Conservation (phyloP, 2,329 filamentous ascomycete genomes). For the Leptographium procerum region DNA sequence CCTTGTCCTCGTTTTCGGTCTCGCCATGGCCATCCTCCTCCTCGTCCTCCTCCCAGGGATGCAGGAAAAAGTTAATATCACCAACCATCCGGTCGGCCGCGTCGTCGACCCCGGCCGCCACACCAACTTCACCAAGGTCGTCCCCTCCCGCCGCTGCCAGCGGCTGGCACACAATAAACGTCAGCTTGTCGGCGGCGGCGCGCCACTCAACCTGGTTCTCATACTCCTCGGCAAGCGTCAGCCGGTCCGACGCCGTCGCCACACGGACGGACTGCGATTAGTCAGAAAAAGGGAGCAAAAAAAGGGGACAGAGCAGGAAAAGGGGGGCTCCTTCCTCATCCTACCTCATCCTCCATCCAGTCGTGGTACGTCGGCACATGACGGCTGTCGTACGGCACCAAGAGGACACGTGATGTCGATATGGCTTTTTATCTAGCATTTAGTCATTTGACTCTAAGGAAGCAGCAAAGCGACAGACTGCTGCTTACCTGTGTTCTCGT, state of each 20-base stretch:
- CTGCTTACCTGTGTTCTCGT: slow-evolving; percentile 27
- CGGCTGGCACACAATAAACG: slow-evolving; percentile 70
- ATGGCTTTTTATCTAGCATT: no score
- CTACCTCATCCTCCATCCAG: slow-evolving; percentile 80
- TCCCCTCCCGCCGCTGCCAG: neutral
- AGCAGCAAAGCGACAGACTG: neutral
- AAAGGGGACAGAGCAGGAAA: neutral
- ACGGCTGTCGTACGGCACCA: slow-evolving; percentile 73
- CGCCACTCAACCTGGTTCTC: slow-evolving; percentile 87
- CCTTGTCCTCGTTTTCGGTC: slow-evolving; percentile 26
- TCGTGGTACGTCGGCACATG: slow-evolving; percentile 76
- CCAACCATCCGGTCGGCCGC: slow-evolving; percentile 50
- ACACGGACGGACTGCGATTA: slow-evolving; percentile 55
- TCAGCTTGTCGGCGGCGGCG: slow-evolving; percentile 71
- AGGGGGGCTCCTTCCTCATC: slow-evolving; percentile 7
- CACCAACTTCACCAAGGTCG: neutral
- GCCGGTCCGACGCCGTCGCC: slow-evolving; percentile 77
- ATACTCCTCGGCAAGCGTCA: slow-evolving; percentile 73
- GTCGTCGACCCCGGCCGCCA: slow-evolving; percentile 34
- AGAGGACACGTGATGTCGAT: slow-evolving; percentile 50
- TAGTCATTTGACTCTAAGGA: no score
- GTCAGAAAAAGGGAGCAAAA: neutral
- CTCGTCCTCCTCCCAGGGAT: slow-evolving; percentile 42
- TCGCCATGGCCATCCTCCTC: slow-evolving; percentile 25
- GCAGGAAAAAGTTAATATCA: slow-evolving; percentile 74